Conservation (phyloP, 768 basidiomycete genomes). For the Ramaria rubella region DNA sequence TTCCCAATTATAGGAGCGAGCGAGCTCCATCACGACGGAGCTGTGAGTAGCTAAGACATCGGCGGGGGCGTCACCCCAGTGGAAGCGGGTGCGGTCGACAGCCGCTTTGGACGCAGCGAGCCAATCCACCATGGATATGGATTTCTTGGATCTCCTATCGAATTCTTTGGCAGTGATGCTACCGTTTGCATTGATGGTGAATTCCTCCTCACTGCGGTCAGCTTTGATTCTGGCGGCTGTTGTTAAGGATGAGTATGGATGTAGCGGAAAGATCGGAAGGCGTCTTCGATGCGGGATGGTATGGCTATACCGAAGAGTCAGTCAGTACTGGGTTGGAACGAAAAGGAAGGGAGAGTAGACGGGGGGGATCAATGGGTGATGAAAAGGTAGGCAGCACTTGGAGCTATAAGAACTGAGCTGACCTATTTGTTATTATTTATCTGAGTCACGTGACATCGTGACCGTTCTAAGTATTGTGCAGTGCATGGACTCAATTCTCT, state of each 20-base stretch:
- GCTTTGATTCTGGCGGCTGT: slow-evolving; percentile 12
- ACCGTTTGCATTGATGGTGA: slow-evolving; percentile 13
- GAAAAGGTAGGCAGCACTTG: no score
- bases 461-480: no score
- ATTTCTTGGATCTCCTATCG: slow-evolving; percentile 14
- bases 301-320: no score
- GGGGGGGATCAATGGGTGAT: no score
- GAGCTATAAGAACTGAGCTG: no score
- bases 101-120: no score
- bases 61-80: background rate
- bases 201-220: slow-evolving; percentile 13
- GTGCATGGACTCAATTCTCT: no score
- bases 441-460: no score
- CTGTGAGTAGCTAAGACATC: background rate
- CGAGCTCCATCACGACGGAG: background rate
- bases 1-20: background rate
- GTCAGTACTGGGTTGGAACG: no score
- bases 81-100: background rate
- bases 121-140: slow-evolving; percentile 16
- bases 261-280: slow-evolving; percentile 15
- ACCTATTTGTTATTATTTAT: no score
- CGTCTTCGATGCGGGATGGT: slow-evolving; percentile 13
- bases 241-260: slow-evolving; percentile 20
- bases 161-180: slow-evolving; percentile 15
- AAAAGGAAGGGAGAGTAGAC: no score